Conservation (phyloP, 768 basidiomycete species). For the Mycena sanguinolenta region DNA sequence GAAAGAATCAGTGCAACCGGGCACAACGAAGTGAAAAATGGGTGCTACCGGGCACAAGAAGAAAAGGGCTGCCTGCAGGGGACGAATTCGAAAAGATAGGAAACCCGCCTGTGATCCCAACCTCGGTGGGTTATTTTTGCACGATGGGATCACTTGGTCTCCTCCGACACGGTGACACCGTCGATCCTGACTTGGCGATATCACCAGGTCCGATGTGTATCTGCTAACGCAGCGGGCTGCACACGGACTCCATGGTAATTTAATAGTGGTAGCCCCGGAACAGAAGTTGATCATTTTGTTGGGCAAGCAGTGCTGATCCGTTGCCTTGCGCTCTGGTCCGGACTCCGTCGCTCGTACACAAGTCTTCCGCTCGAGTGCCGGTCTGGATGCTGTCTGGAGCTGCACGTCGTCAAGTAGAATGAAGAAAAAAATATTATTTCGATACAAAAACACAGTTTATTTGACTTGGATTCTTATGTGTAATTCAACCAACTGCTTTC, state of each 20-base stretch:
- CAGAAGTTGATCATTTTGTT: too few species aligned
- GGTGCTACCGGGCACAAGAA: background rate
- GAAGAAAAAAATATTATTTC: background rate
- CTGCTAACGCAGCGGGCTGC: background rate
- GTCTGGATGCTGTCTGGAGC: too few species aligned
- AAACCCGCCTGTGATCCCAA: too few species aligned
- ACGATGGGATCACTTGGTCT: background rate
- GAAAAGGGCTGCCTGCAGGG: background rate
- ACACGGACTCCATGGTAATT: background rate
- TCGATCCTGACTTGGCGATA: background rate
- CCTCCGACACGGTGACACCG: too few species aligned
- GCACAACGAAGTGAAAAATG: background rate
- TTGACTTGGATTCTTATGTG: slow-evolving; percentile 33
- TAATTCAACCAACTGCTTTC: slow-evolving; percentile 25
- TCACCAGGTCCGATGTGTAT: too few species aligned
- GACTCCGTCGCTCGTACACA: too few species aligned
- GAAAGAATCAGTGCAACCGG: background rate
- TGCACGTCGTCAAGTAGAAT: too few species aligned
- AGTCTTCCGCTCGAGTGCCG: too few species aligned
- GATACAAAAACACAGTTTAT: slow-evolving; percentile 33
- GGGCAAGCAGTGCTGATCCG: too few species aligned
- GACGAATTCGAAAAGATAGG: background rate
- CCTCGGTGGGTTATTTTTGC: too few species aligned
- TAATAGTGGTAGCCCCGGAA: too few species aligned
- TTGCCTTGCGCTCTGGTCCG: too few species aligned